Base-by-base conservation (phyloP, 2,329 filamentous ascomycete species). In the Fusarium sp. region DNA sequence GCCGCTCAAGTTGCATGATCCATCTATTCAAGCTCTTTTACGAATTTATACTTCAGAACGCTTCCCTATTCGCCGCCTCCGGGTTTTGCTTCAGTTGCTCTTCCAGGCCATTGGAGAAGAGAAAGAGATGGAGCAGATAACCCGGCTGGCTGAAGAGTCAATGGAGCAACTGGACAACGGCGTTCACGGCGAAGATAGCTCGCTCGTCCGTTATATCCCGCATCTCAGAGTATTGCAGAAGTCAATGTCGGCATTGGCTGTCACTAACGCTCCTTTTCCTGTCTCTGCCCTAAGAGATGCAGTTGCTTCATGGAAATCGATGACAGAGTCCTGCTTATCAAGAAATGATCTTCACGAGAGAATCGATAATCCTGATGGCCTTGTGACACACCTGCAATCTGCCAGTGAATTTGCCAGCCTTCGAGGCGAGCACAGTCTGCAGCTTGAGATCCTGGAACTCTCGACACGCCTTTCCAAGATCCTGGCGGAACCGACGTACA, bases 31-130 rank as follows among this genome's bases (percentile, higher is more conserved):
- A 35, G 77, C 81, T 1, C 74, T 88, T 11, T 74, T 88, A 6
- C 77, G 82, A 8, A 80, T 84, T 3, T 87, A 87, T 63, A 79
- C 84, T 4, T 71, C 77, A 2, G 82, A 85, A 0, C 79, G 77
- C 22, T 84, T 85, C 63, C 86, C 86, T 0, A 75, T 89, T 35
- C 81, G 86, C 33, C 79, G 85, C 20, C 75, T 88, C 4, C 81
- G 87, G 15, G 82, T 85, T 1, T 73, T 88, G 7, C 74, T 87
- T 3, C 78, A 82, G 13, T 75, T 88, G 1, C 78, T 85, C 11
- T 79, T 81, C 14, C 79, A 83, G 44, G 82, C 81, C 23, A 73
- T 88, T n/a, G 85, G 84, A 22, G 77, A 81, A 13, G 75, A 76
- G 7, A 77, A 79, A 14, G 76, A 79, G 22, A 72, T 82, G 7